Evolutionary conservation across 2,329 filamentous ascomycete species (phyloP).

Genomic region (Cladosporium sp.): DNA sequence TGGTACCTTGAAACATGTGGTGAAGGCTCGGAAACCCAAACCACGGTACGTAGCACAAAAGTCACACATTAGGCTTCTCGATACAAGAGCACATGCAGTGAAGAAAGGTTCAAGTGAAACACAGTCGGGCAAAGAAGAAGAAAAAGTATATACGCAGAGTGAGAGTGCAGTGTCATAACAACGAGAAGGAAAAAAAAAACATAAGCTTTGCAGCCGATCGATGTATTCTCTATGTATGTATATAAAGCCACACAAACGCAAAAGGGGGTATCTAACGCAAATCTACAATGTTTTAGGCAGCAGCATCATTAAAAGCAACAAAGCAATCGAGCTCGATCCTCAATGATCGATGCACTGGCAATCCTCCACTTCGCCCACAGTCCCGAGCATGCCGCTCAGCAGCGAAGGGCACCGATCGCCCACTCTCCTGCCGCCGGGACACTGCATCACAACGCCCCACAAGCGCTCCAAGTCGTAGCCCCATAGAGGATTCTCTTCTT

Average conservation of each 20-base stretch:
- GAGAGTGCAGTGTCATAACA: not conserved
- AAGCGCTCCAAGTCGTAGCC: conserved; percentile 41
- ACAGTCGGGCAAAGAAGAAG: not conserved
- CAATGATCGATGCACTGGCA: conserved; percentile 30
- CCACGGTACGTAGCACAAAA: not conserved
- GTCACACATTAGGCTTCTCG: not conserved
- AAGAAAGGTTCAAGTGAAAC: not conserved
- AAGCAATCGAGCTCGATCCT: not conserved
- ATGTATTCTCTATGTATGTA: not conserved
- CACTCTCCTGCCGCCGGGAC: conserved; percentile 27
- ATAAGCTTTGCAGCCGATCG: not conserved
- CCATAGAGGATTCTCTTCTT: conserved; percentile 37
- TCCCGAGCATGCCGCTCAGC: conserved; percentile 26
- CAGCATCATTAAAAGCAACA: not conserved
- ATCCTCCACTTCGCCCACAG: conserved; percentile 21
- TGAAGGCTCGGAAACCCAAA: not conserved
- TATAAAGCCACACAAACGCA: not conserved
- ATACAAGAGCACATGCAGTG: too few relatives aligned
- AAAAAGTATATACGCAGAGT: not conserved
- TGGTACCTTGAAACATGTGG: too few relatives aligned
- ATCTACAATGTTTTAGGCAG: not conserved
- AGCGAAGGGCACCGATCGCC: conserved; percentile 28
- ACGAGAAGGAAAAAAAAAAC: not conserved
- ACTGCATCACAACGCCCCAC: conserved; percentile 41
- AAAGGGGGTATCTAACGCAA: not conserved